A percentile compares a stretch with the other conserved stretches of the same genome.
Conservation (phyloP, 768 basidiomycete species). For the Crassisporium funariophilum region DNA sequence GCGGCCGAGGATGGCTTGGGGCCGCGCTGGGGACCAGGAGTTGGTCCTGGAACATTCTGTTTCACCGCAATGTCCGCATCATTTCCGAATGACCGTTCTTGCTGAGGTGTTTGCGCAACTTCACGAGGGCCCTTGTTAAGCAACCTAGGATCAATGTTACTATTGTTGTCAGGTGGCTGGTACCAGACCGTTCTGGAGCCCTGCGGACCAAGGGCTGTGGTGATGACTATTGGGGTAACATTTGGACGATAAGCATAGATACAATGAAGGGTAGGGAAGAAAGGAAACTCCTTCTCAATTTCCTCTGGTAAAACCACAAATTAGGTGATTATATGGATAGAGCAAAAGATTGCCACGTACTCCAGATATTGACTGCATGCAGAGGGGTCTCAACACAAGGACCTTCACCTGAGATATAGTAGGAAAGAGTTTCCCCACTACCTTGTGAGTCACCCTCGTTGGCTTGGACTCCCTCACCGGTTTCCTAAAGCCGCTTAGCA, state of each 20-base stretch:
- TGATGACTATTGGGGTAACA: constrained; percentile 2
- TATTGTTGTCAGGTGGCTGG: constrained; percentile 3
- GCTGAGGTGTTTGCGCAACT: not conserved
- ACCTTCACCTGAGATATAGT: constrained; percentile 2
- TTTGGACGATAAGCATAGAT: constrained; percentile 1
- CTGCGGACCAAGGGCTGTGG: constrained; percentile 4
- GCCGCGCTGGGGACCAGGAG: not conserved
- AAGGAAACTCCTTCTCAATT: not conserved
- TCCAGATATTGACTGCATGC: constrained; percentile 4
- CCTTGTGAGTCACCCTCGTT: constrained; percentile 1
- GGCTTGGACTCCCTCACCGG: constrained; percentile 1
- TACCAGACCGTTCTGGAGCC: constrained; percentile 2
- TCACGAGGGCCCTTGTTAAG: not conserved
- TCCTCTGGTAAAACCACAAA: not conserved
- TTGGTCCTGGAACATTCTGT: not conserved
- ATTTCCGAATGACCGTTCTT: not conserved
- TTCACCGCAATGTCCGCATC: not conserved
- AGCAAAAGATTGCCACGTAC: not conserved
- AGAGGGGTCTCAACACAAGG: constrained; percentile 4
- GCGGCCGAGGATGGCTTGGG: not conserved
- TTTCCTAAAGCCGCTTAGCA: not conserved
- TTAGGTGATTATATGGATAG: not conserved
- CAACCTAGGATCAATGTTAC: not conserved
- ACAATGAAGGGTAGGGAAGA: constrained; percentile 5
- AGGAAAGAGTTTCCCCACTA: not conserved